These are phyloP conservation scores for Neonothopanus nambi DNA, from an alignment of 1,284 basidiomycete species.

Conservation along the genomic window DNA sequence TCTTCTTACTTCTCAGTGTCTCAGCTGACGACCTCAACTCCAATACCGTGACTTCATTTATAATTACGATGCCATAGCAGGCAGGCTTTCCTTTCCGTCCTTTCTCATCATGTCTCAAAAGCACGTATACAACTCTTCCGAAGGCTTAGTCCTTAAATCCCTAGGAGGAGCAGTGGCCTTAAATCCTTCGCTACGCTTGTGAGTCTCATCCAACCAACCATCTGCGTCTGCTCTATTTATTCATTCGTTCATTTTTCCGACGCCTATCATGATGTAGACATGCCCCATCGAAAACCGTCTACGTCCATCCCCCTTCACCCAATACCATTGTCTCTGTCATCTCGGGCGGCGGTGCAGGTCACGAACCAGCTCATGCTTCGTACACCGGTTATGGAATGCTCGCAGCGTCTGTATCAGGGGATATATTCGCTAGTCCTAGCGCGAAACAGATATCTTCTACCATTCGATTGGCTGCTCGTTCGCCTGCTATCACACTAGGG, in stretches of 20 bases:
- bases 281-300: slow-evolving; percentile 38
- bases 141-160: slow-evolving; percentile 55
- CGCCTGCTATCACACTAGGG: not conserved
- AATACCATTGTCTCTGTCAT: slow-evolving; percentile 51
- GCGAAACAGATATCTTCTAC: slow-evolving; percentile 56
- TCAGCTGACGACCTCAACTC: no score
- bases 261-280: slow-evolving; percentile 30
- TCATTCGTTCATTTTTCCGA: no score
- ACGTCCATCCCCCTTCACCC: slow-evolving; percentile 32
- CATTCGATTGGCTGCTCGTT: slow-evolving; percentile 45
- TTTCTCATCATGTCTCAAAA: slow-evolving; percentile 27
- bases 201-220: slow-evolving; percentile 28
- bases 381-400: slow-evolving; percentile 64
- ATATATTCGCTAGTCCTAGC: slow-evolving; percentile 67
- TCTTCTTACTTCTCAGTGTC: no score
- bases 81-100: no score
- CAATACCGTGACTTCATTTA: no score
- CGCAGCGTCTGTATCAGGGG: slow-evolving; percentile 58
- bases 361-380: slow-evolving; percentile 68
- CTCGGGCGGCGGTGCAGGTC: slow-evolving; percentile 68
- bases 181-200: slow-evolving; percentile 53
- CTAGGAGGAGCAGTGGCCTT: slow-evolving; percentile 51
- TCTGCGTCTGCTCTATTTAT: not conserved
- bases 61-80: no score
- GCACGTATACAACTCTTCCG: slow-evolving; percentile 46